A percentile compares a stretch with the other conserved stretches of the same genome.
These are phyloP conservation scores for Apiospora hydei DNA, from an alignment of 2,329 filamentous ascomycete genomes.

Conservation along the genomic window DNA sequence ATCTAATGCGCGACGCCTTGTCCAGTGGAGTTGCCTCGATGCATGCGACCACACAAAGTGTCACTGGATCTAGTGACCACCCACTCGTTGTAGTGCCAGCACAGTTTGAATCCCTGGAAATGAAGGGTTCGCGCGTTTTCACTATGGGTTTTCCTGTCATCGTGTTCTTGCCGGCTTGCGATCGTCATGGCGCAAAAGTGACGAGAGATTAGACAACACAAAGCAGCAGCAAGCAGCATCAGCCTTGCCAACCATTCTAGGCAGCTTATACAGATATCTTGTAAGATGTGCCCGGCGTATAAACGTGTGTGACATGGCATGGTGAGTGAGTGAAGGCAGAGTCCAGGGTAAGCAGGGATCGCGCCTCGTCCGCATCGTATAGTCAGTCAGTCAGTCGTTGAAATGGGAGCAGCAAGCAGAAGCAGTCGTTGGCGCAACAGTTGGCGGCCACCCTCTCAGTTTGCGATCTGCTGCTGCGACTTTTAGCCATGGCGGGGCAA, in stretches of 20 bases:
- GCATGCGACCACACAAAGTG: conserved; percentile 14
- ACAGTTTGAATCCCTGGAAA: not conserved
- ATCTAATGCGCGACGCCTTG: conserved; percentile 17
- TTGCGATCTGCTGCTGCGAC: conserved; percentile 3
- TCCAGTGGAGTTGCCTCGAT: conserved; percentile 11
- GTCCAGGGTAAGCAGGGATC: not conserved
- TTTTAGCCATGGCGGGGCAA: conserved; percentile 17
- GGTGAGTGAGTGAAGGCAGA: not conserved
- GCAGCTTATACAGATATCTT: not conserved
- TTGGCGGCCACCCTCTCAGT: not conserved
- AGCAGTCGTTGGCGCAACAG: not conserved
- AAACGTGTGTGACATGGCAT: not conserved
- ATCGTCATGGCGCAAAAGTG: not conserved
- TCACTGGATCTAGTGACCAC: conserved; percentile 3
- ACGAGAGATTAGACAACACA: not conserved
- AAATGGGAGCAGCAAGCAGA: not conserved
- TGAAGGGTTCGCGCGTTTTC: conserved; percentile 4
- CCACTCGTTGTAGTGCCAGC: not conserved
- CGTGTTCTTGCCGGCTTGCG: not conserved
- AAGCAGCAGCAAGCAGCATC: not conserved
- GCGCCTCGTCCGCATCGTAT: not conserved
- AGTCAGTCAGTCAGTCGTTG: not conserved
- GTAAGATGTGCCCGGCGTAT: not conserved
- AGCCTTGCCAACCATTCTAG: not conserved
- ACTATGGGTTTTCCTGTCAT: not conserved